Evolutionary conservation across 1,139 yeast species (phyloP), one percentile per base, ranked within the genome.

Genomic region (Saccharomycopsis hybrid): DNA sequence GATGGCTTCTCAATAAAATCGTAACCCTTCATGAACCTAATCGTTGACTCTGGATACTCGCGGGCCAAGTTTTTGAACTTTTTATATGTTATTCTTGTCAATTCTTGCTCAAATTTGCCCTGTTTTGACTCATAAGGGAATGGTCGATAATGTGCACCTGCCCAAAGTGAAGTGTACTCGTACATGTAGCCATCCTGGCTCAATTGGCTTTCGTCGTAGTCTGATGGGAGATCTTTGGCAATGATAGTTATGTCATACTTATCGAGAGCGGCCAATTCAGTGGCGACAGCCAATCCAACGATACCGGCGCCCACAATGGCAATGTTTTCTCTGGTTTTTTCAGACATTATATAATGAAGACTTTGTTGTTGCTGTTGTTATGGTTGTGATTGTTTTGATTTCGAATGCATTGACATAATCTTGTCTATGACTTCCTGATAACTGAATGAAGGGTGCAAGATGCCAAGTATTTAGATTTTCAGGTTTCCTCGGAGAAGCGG

Each of bases 111-210:
- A 40, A 49, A 43, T 36, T 70, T 63, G 40, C 61, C 60, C 35
- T 81, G 85, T 29, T 63, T 61, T 0, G 60, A 66, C 9, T 57
- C 58, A 38, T 68, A 64, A 3, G 90, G 90, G 54, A 74, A 76
- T 3, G 94, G 90, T 54, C 94, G 69, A 64, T 73, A 83, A 65
- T 85, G 94, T 1, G 92, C 94, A 4, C 94, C 94, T 1, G 90
- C 88, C 84, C 87, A 82, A 2, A 82, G 75, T 0, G 89, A 82
- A 2, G 92, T 82, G 59, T 80, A 84, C 33, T 69, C 65, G 3
- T 77, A 65, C 13, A 49, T 27, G 30, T 52, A 30, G 2, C 50
- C 50, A 27, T 45, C 45, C n/a, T 40, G 25, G 3, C 25, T 13
- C 18, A 47, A 27, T 5, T 32, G 11, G 2, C 11, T 3, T 32